A percentile compares a stretch with the other conserved stretches of the same genome.
phyloP scores from a whole-genome alignment of 441 rosid species.

The Pelargonium myrrhifolium region DNA sequence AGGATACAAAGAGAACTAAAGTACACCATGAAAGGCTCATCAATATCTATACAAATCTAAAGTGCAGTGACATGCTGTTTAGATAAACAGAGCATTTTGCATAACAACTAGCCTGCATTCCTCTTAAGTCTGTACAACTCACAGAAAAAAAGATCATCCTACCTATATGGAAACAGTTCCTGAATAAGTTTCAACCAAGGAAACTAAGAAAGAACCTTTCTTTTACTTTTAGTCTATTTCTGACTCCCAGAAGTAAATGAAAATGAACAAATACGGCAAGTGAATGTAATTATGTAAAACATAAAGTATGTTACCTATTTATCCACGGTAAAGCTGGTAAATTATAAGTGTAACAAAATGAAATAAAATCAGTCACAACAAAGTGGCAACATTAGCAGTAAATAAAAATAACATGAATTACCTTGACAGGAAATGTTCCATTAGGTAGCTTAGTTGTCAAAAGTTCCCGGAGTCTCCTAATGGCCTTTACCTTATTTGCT shows the following conservation, averaged over 20 bases:
- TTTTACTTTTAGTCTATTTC: background rate
- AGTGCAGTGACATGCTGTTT: too few relatives aligned
- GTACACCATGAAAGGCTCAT: too few relatives aligned
- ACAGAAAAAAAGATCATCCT: too few relatives aligned
- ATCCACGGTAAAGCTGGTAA: background rate
- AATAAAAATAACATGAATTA: constrained; percentile 22
- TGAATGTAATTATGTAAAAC: background rate
- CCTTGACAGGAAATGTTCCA: constrained; percentile 98
- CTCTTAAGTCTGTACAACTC: too few relatives aligned
- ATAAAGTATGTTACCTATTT: background rate
- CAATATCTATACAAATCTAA: too few relatives aligned
- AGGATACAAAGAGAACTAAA: too few relatives aligned
- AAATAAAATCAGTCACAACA: background rate
- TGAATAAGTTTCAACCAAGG: too few relatives aligned
- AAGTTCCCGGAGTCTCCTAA: constrained; percentile 94
- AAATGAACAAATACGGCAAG: background rate
- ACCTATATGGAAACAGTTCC: too few relatives aligned
- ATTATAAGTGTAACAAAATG: background rate
- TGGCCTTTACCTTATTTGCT: constrained; percentile 94
- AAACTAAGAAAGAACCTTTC: background rate
- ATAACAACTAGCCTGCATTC: too few relatives aligned
- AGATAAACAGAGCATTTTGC: too few relatives aligned
- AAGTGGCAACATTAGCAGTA: background rate
- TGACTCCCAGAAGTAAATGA: background rate
- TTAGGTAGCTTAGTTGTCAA: constrained; percentile 86